Conservation (phyloP, 768 basidiomycete genomes). For the Lactifluus volemus region DNA sequence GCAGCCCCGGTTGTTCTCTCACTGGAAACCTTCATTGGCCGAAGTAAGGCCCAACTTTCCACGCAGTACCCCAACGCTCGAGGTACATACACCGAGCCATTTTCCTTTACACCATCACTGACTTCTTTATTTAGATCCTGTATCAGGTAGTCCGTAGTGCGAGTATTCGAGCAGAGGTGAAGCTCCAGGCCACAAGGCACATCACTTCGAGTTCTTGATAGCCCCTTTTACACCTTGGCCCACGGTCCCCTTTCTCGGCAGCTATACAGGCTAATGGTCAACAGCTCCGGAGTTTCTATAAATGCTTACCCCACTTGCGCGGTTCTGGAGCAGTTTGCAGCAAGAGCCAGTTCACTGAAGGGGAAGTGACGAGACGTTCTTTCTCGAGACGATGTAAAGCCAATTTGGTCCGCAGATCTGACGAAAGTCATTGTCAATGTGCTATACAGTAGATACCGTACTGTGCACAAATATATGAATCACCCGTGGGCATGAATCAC, state of each 20-base stretch:
- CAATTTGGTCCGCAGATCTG: too few relatives aligned
- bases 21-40: conserved; percentile 9
- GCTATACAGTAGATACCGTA: too few relatives aligned
- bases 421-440: too few relatives aligned
- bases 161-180: background rate
- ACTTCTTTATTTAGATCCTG: background rate
- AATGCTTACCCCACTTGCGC: conserved; percentile 5
- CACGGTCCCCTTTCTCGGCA: background rate
- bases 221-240: background rate
- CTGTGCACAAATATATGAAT: too few relatives aligned
- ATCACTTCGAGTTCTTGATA: background rate
- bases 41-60: background rate
- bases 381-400: too few relatives aligned
- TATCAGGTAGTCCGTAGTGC: conserved; percentile 1
- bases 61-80: background rate
- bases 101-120: background rate
- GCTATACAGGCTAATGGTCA: background rate
- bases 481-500: too few relatives aligned
- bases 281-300: too few relatives aligned
- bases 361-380: too few relatives aligned
- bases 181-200: background rate
- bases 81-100: background rate
- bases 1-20: conserved; percentile 4
- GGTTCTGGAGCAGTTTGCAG: conserved; percentile 1
- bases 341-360: too few relatives aligned